Percentiles rank a stretch among this genome's conserved stretches.
These are phyloP conservation scores for Xerocomus brunneocitrinus DNA, from an alignment of 768 basidiomycete genomes.

Conservation along the genomic window DNA sequence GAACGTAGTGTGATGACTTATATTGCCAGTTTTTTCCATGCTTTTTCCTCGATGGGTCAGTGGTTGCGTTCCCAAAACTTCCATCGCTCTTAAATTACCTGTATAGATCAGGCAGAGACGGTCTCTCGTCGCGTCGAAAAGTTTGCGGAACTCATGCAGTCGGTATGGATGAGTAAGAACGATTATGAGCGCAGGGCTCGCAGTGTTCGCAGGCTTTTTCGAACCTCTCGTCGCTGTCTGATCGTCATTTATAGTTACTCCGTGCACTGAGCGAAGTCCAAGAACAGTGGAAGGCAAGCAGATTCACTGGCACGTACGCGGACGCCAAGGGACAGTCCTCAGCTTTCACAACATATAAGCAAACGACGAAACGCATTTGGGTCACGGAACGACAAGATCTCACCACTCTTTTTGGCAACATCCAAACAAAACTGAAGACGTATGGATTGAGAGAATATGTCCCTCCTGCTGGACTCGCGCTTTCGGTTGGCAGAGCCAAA, in stretches of 20 bases:
- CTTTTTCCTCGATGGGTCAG: conserved; percentile 94
- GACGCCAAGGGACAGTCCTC: conserved; percentile 77
- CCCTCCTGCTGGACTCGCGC: conserved; percentile 65
- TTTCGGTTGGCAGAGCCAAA: conserved; percentile 39
- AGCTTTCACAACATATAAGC: conserved; percentile 76
- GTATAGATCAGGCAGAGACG: conserved; percentile 87
- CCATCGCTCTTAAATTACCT: not conserved
- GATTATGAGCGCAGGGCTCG: conserved; percentile 89
- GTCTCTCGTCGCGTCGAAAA: conserved; percentile 91
- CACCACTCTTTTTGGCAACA: conserved; percentile 82
- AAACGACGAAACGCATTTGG: conserved; percentile 81
- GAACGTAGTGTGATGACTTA: conserved; percentile 98
- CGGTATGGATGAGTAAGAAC: conserved; percentile 80
- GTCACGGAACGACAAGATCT: conserved; percentile 88
- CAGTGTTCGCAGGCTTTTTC: conserved; percentile 42
- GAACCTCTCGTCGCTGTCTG: conserved; percentile 2
- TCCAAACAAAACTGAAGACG: conserved; percentile 90
- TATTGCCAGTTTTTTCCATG: conserved; percentile 96
- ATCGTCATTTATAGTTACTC: conserved; percentile 47
- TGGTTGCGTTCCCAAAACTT: conserved; percentile 1
- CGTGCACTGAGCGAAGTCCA: conserved; percentile 63
- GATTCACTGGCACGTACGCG: conserved; percentile 69
- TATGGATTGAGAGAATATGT: conserved; percentile 84
- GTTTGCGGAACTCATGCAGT: conserved; percentile 93
- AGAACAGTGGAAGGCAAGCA: conserved; percentile 59